Evolutionary conservation across 2,329 filamentous ascomycete genomes (phyloP).

Genomic region (Cytospora piceae): DNA sequence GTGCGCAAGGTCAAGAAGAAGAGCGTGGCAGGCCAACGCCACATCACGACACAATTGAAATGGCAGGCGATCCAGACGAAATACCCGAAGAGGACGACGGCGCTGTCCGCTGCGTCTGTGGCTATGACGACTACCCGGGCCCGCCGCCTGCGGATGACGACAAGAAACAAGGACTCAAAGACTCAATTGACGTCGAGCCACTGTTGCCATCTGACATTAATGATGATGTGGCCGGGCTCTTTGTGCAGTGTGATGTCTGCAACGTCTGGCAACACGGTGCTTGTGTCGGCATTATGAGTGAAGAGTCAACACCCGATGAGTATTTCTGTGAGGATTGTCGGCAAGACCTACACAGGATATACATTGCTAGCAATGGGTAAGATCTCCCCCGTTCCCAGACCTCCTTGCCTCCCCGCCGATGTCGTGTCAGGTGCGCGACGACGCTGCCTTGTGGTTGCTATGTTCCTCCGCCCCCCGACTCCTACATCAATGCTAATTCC

Average conservation of each 20-base stretch:
- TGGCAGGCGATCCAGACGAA: slow-evolving; percentile 68
- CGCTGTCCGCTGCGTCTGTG: slow-evolving; percentile 93
- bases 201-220: slow-evolving; percentile 64
- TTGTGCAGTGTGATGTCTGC: slow-evolving; percentile 96
- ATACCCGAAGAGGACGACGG: slow-evolving; percentile 82
- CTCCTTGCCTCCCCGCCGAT: no score
- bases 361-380: slow-evolving; percentile 82
- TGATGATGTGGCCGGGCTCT: slow-evolving; percentile 92
- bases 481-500: slow-evolving; percentile 42
- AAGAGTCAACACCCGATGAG: slow-evolving; percentile 89
- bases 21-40: slow-evolving; percentile 53
- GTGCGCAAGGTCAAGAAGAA: slow-evolving; percentile 63
- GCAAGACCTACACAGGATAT: slow-evolving; percentile 87
- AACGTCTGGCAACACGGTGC: slow-evolving; percentile 99
- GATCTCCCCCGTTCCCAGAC: slow-evolving; percentile 41
- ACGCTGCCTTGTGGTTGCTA: neutral
- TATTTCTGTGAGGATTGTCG: slow-evolving; percentile 98
- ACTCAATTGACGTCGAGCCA: slow-evolving; percentile 60
- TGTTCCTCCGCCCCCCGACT: neutral
- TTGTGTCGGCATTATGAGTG: slow-evolving; percentile 95
- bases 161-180: slow-evolving; percentile 55
- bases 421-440: neutral
- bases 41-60: slow-evolving; percentile 49
- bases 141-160: slow-evolving; percentile 67
- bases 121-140: slow-evolving; percentile 92